Conservation (phyloP, 371 early-diverging fungal species). For the Syncephalastrum monosporum region DNA sequence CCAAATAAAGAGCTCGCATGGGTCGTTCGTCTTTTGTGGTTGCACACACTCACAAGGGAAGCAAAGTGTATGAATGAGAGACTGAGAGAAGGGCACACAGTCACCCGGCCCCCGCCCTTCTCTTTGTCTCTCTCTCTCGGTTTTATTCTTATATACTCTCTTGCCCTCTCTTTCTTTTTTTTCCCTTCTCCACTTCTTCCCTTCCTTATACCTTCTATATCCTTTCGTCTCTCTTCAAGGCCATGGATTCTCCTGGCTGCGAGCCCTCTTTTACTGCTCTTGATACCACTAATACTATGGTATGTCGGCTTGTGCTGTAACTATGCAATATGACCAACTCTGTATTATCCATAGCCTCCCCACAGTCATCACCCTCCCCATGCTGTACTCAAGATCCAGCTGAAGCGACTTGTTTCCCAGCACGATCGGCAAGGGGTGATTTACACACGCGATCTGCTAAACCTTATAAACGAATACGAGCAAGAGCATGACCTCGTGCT, state of each 20-base stretch:
- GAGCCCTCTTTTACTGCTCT: background rate
- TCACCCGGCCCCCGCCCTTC: background rate
- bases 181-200: too few relatives aligned
- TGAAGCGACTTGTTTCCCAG: constrained; percentile 34
- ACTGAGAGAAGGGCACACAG: too few relatives aligned
- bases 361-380: constrained; percentile 32
- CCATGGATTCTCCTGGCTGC: constrained; percentile 9
- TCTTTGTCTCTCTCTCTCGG: background rate
- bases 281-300: background rate
- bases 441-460: constrained; percentile 39
- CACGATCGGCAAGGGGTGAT: constrained; percentile 32
- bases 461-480: constrained; percentile 41
- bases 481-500: constrained; percentile 30
- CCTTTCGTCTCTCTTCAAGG: background rate
- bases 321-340: background rate
- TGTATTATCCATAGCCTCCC: background rate
- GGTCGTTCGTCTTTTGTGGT: too few relatives aligned
- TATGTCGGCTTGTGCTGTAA: background rate
- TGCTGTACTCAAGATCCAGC: constrained; percentile 42
- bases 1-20: too few relatives aligned
- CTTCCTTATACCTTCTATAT: constrained; percentile 1
- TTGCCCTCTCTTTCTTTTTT: background rate
- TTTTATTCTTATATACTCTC: background rate
- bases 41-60: too few relatives aligned
- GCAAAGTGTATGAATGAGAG: too few relatives aligned